Percentiles rank a stretch among this genome's conserved stretches.
phyloP scores from a whole-genome alignment of 2,329 filamentous ascomycete species.

The Incumbomyces lentus region DNA sequence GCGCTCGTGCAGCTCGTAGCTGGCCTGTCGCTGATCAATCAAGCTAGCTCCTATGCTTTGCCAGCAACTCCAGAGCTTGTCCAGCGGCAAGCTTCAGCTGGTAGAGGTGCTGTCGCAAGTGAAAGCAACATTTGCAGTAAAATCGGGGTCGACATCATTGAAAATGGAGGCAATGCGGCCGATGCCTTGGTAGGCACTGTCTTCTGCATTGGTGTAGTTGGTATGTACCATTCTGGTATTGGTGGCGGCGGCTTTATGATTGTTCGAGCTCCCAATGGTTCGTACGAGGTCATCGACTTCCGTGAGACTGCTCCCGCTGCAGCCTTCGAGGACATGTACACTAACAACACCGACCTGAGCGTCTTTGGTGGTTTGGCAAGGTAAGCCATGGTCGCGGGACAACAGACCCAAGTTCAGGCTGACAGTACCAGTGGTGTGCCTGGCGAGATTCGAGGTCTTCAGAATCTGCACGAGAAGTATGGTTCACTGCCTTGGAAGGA shows the following conservation, averaged over 20 bases:
- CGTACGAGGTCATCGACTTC: constrained; percentile 81
- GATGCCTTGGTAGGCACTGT: constrained; percentile 66
- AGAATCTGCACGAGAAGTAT: constrained; percentile 59
- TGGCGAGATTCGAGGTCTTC: constrained; percentile 60
- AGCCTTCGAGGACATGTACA: constrained; percentile 76
- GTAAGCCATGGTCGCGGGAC: constrained; percentile 23
- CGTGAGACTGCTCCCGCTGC: constrained; percentile 77
- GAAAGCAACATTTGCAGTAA: constrained; percentile 59
- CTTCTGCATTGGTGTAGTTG: constrained; percentile 64
- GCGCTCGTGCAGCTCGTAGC: constrained; percentile 1
- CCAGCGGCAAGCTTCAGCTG: constrained; percentile 13
- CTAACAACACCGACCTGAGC: constrained; percentile 56
- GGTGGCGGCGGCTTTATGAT: constrained; percentile 88
- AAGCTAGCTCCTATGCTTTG: constrained; percentile 13
- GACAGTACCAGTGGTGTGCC: constrained; percentile 39
- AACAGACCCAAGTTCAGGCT: background rate
- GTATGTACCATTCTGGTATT: constrained; percentile 69
- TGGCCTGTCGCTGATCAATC: constrained; percentile 11
- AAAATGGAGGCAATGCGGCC: constrained; percentile 58
- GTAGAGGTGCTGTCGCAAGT: constrained; percentile 56
- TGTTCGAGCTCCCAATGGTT: constrained; percentile 60
- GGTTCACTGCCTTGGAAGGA: constrained; percentile 57
- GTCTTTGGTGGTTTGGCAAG: constrained; percentile 61
- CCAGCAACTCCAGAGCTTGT: constrained; percentile 1
- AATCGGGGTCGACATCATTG: constrained; percentile 56